phyloP scores from a whole-genome alignment of 768 basidiomycete species.

The Serendipita indica region DNA sequence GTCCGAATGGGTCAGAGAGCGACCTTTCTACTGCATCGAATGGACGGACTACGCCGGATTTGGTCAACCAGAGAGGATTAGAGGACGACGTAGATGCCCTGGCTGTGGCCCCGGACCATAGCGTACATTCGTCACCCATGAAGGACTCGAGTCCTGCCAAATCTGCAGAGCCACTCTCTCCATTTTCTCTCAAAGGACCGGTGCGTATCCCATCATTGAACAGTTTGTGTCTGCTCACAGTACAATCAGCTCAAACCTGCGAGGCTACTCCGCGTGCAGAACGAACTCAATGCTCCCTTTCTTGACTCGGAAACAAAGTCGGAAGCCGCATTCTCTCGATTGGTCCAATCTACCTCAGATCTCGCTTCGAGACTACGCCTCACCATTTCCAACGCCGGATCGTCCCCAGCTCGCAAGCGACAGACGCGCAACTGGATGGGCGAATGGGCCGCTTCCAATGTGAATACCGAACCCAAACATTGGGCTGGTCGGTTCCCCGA shows the following conservation, averaged over 20 bases:
- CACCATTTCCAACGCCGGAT: not conserved
- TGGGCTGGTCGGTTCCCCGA: conserved; percentile 2
- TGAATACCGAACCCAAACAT: not conserved
- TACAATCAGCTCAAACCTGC: not conserved
- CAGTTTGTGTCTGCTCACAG: not conserved
- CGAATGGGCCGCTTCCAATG: not conserved
- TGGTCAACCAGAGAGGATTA: not conserved
- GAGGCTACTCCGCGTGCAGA: not conserved
- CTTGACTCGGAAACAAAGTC: not conserved
- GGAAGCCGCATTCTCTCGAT: conserved; percentile 2
- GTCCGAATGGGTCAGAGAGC: not conserved
- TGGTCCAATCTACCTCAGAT: not conserved
- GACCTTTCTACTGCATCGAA: not conserved
- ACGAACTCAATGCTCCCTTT: conserved; percentile 2
- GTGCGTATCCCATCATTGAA: not conserved
- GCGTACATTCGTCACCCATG: not conserved
- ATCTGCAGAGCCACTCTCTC: not conserved
- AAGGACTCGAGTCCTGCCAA: not conserved
- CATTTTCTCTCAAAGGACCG: not conserved
- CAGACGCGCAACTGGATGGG: not conserved
- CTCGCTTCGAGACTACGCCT: not conserved
- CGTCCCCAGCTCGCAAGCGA: not conserved
- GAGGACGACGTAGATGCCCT: not conserved
- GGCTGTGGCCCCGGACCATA: not conserved
- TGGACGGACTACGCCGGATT: not conserved